These are phyloP conservation scores for Aspergillus mulundensis DNA, from an alignment of 495 filamentous ascomycete species.

Conservation along the genomic window DNA sequence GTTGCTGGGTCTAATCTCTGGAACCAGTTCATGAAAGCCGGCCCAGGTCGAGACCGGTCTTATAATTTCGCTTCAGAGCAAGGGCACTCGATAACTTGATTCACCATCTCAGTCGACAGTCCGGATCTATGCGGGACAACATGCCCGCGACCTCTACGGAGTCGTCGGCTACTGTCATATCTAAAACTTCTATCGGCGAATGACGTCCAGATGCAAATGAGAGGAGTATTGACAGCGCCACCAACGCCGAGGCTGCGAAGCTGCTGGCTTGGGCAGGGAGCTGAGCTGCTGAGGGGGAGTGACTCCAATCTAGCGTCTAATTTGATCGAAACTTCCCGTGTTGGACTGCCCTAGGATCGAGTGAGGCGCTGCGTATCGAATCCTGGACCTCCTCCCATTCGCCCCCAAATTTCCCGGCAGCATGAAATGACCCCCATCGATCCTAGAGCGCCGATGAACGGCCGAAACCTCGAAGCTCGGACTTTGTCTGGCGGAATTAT, in stretches of 20 bases:
- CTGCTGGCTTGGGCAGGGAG: conserved; percentile 1
- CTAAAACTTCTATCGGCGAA: not conserved
- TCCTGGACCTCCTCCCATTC: not conserved
- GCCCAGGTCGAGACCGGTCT: not conserved
- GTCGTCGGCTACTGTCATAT: not conserved
- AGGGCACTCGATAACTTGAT: not conserved
- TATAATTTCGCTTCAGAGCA: not conserved
- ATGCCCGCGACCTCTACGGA: not conserved
- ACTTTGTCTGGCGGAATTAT: not conserved
- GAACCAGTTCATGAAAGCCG: conserved; percentile 6
- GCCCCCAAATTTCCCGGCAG: not conserved
- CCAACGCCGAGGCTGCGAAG: conserved; percentile 5
- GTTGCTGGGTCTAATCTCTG: not conserved
- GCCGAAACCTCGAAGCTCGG: not conserved
- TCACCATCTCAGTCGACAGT: not conserved
- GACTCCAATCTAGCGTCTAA: conserved; percentile 9
- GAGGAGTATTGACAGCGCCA: not conserved
- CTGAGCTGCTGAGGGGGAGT: not conserved
- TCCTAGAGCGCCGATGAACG: not conserved
- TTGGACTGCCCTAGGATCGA: not conserved
- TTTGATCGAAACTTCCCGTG: conserved; percentile 21
- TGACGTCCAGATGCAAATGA: not conserved
- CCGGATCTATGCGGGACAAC: not conserved
- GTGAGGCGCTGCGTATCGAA: conserved; percentile 4
- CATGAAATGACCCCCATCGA: not conserved